Conservation (phyloP, 164 flowering plant species). For the Piper betle region DNA sequence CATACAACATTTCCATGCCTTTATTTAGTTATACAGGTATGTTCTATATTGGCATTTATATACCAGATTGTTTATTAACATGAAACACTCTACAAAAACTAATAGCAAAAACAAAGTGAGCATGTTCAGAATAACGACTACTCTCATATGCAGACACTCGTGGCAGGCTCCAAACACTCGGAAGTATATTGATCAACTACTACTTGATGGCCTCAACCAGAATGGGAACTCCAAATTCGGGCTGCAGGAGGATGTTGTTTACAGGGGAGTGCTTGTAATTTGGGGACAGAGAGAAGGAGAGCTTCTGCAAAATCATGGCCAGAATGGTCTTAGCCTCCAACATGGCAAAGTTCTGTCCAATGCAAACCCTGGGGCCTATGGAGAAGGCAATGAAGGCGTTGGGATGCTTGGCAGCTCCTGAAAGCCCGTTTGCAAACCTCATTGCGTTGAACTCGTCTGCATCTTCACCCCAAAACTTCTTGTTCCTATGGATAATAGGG, state of each 20-base stretch:
- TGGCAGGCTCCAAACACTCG: too few relatives aligned
- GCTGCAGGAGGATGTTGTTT: constrained; percentile 15
- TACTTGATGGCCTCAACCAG: background rate
- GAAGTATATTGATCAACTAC: too few relatives aligned
- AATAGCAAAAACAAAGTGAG: too few relatives aligned
- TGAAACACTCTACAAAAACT: too few relatives aligned
- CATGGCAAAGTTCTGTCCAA: constrained; percentile 28
- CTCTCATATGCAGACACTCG: too few relatives aligned
- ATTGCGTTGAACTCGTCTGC: constrained; percentile 28
- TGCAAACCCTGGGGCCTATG: constrained; percentile 20
- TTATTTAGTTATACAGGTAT: too few relatives aligned
- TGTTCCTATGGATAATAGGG: constrained; percentile 11
- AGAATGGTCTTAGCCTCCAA: constrained; percentile 21
- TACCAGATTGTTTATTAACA: too few relatives aligned
- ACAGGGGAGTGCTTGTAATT: constrained; percentile 25
- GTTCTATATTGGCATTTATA: too few relatives aligned
- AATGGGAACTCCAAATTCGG: constrained; percentile 23
- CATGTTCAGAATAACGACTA: too few relatives aligned
- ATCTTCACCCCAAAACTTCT: constrained; percentile 29
- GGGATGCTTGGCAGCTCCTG: constrained; percentile 27
- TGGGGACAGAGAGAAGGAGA: constrained; percentile 19
- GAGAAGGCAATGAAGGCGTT: constrained; percentile 23
- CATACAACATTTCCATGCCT: too few relatives aligned
- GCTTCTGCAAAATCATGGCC: constrained; percentile 21
- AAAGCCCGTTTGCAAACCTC: constrained; percentile 22